A percentile compares a stretch with the other conserved stretches of the same genome.
Evolutionary conservation across 2,329 filamentous ascomycete genomes (phyloP).

Genomic region (Ceratocystiopsis sp.): DNA sequence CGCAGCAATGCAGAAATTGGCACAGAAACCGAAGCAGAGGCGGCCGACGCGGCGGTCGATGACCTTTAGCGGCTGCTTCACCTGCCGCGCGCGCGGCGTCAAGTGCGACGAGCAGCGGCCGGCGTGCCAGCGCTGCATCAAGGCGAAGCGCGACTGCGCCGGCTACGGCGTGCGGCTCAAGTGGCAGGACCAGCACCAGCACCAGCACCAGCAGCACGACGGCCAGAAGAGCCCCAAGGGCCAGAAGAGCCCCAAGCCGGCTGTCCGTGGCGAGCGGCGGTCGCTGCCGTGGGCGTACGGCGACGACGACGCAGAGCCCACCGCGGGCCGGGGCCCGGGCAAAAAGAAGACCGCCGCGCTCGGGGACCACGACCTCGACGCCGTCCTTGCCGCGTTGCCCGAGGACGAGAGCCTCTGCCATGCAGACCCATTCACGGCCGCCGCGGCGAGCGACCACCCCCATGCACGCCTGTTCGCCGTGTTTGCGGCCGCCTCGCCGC

Average conservation of each 20-base stretch:
- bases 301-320: too few species aligned
- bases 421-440: too few species aligned
- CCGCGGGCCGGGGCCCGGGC: too few species aligned
- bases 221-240: too few species aligned
- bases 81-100: constrained; percentile 1
- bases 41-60: constrained; percentile 10
- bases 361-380: neutral
- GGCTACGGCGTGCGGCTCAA: neutral
- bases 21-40: constrained; percentile 5
- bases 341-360: too few species aligned
- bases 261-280: too few species aligned
- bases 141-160: neutral
- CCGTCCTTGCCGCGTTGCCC: neutral
- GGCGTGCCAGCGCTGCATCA: neutral
- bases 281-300: neutral
- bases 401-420: neutral
- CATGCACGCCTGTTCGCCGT: neutral
- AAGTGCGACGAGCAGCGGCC: constrained; percentile 3
- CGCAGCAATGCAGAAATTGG: too few species aligned
- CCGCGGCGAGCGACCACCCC: neutral
- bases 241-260: too few species aligned
- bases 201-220: neutral
- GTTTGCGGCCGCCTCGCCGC: neutral
- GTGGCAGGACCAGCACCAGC: neutral
- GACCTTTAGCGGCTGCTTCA: neutral